Percentiles rank a stretch among this genome's conserved stretches.
Evolutionary conservation across 2,329 filamentous ascomycete genomes (phyloP).

Genomic region (Cladosporium sp.): DNA sequence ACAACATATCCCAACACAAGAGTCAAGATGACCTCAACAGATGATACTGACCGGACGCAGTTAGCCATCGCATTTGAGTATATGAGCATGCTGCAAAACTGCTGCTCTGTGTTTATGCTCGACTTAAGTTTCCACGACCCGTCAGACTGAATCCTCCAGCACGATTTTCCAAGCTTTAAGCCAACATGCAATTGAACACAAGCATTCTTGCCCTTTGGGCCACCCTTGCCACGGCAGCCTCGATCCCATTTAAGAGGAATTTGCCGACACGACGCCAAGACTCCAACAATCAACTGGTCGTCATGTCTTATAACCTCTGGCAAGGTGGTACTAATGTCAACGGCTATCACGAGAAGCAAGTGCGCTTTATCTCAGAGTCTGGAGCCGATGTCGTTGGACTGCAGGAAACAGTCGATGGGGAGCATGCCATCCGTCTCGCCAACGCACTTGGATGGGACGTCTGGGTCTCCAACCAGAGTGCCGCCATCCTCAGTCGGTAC

Average conservation of each 20-base stretch:
- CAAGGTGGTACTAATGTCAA: conserved; percentile 15
- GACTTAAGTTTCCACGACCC: neutral
- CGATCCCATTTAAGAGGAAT: neutral
- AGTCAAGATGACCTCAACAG: conserved; percentile 9
- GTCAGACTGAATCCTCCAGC: neutral
- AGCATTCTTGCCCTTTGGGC: conserved; percentile 2
- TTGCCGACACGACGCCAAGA: conserved; percentile 4
- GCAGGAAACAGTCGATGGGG: conserved; percentile 15
- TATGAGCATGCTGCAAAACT: neutral
- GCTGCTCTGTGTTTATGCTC: neutral
- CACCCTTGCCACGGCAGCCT: neutral
- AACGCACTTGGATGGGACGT: conserved; percentile 7
- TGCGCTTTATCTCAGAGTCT: conserved; percentile 12
- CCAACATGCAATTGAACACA: neutral
- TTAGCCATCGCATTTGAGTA: neutral
- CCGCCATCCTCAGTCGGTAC: conserved; percentile 11
- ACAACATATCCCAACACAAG: neutral
- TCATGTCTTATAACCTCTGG: conserved; percentile 20
- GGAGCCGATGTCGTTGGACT: conserved; percentile 13
- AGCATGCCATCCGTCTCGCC: conserved; percentile 3
- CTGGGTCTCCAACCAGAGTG: conserved; percentile 5
- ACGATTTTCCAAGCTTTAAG: neutral
- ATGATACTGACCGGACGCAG: neutral
- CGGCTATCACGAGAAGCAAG: conserved; percentile 16
- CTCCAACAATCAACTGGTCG: neutral